Percentiles rank a stretch among this genome's conserved stretches.
Conservation (phyloP, 1,284 basidiomycete species). For the Ganoderma resinaceum region DNA sequence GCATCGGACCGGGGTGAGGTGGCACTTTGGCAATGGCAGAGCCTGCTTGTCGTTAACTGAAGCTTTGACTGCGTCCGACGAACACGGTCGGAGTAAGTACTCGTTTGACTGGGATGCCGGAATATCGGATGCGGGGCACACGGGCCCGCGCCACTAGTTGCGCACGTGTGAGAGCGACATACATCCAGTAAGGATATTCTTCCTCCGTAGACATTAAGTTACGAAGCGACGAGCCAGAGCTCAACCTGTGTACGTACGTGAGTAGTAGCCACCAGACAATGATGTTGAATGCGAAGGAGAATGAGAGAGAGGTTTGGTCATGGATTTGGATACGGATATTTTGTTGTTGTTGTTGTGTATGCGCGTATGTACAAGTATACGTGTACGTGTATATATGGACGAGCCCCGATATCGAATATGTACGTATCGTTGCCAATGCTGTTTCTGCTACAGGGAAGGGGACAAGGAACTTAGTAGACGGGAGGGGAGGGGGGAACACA, state of each 20-base stretch:
- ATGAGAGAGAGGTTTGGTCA: neutral
- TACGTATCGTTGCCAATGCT: neutral
- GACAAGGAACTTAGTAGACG: neutral
- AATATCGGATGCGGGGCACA: neutral
- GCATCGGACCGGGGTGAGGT: too few species aligned
- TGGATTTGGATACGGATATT: neutral
- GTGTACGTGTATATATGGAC: neutral
- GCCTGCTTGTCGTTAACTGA: too few species aligned
- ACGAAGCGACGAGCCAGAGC: too few species aligned
- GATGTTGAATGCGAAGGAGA: neutral
- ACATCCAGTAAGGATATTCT: neutral
- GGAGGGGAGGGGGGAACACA: neutral
- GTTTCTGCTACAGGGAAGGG: neutral
- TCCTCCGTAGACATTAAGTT: neutral
- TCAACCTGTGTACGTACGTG: too few species aligned
- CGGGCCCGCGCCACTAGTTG: neutral
- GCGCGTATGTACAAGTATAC: neutral
- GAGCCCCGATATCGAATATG: neutral
- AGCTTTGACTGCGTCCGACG: neutral
- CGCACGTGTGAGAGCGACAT: neutral
- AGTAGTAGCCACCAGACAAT: too few species aligned
- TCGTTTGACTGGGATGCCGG: neutral
- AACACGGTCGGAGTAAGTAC: neutral
- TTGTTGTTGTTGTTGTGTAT: slow-evolving; percentile 1
- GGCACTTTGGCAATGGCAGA: too few species aligned